Conservation (phyloP, 768 basidiomycete genomes). For the Paxillus ammoniavirescens region DNA sequence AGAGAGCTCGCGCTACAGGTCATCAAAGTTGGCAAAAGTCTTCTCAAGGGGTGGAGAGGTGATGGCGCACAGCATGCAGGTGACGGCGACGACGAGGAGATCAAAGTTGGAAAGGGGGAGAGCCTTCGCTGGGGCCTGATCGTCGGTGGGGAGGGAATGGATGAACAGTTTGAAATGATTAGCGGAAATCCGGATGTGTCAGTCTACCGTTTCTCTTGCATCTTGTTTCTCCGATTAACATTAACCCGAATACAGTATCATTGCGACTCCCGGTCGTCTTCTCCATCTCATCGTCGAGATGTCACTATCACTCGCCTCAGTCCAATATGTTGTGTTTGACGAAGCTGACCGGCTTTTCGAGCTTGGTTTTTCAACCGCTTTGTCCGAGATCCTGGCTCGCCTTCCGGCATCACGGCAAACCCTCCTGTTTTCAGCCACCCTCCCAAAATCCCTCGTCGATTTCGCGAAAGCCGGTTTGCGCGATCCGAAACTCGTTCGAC, state of each 20-base stretch:
- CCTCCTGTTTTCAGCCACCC: constrained; percentile 92
- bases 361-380: constrained; percentile 92
- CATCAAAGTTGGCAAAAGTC: constrained; percentile 90
- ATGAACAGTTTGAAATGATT: constrained; percentile 96
- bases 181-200: constrained; percentile 94
- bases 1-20: constrained; percentile 95
- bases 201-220: constrained; percentile 32
- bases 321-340: constrained; percentile 93
- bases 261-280: constrained; percentile 96
- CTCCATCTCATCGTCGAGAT: constrained; percentile 97
- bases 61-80: constrained; percentile 70
- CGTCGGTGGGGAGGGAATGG: constrained; percentile 93
- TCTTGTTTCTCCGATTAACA: constrained; percentile 10
- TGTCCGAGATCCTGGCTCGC: constrained; percentile 88
- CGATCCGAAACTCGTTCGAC: constrained; percentile 92
- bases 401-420: constrained; percentile 88
- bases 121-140: constrained; percentile 87
- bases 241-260: constrained; percentile 57
- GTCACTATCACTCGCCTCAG: constrained; percentile 84
- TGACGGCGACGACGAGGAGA: constrained; percentile 50
- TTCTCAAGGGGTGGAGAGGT: constrained; percentile 77
- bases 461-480: constrained; percentile 97
- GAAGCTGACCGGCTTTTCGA: constrained; percentile 99
- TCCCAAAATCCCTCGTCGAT: constrained; percentile 93
- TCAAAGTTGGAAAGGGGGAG: constrained; percentile 48